phyloP scores from a whole-genome alignment of 2,329 filamentous ascomycete species.

The Pseudopyricularia javanii region DNA sequence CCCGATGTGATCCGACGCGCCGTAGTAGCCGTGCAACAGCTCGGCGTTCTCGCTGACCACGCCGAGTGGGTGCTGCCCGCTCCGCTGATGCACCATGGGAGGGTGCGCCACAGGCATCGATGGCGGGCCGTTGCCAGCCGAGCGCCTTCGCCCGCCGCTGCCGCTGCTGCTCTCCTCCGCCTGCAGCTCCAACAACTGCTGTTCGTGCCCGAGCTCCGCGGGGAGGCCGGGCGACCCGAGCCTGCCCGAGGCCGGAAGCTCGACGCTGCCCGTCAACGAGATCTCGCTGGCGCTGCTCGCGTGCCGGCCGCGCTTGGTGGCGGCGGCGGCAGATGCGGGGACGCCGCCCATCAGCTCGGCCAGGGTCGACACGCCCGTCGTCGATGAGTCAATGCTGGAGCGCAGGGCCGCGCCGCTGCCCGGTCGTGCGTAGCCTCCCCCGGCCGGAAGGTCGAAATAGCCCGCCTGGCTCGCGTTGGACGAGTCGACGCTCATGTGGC shows the following conservation, averaged over 20 bases:
- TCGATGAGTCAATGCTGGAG: conserved; percentile 25
- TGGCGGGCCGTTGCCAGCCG: conserved; percentile 1
- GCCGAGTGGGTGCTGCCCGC: conserved; percentile 11
- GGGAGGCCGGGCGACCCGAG: conserved; percentile 12
- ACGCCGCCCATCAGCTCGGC: neutral
- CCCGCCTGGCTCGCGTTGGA: conserved; percentile 11
- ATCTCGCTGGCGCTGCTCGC: conserved; percentile 36
- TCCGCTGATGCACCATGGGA: conserved; percentile 12
- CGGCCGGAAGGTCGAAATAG: conserved; percentile 16
- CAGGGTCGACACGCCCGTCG: neutral
- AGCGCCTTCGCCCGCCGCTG: conserved; percentile 14
- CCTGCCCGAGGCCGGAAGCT: conserved; percentile 6
- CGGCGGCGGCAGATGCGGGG: neutral
- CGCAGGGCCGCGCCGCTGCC: conserved; percentile 11
- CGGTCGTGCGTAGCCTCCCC: neutral
- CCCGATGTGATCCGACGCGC: conserved; percentile 24
- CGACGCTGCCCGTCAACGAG: conserved; percentile 19
- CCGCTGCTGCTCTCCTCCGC: conserved; percentile 11
- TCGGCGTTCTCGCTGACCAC: conserved; percentile 28
- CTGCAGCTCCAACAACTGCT: conserved; percentile 23
- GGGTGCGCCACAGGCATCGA: neutral
- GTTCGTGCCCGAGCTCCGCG: conserved; percentile 23
- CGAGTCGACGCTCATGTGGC: conserved; percentile 4
- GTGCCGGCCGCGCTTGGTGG: conserved; percentile 19
- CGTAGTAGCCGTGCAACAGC: conserved; percentile 33